Conservation (phyloP, 2,329 filamentous ascomycete species). For the Neoscytalidium dimidiatum region DNA sequence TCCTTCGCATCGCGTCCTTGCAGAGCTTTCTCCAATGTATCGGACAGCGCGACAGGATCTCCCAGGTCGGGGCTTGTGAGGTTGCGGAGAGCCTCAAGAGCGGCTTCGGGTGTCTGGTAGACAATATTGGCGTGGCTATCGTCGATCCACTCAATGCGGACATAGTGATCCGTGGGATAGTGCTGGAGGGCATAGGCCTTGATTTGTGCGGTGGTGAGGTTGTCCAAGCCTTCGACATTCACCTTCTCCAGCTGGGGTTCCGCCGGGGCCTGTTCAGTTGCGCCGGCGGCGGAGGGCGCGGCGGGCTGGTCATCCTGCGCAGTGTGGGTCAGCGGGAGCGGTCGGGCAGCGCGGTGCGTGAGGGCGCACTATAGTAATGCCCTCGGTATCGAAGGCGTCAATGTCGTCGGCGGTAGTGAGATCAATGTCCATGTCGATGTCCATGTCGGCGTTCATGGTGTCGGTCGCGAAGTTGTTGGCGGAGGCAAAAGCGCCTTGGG, state of each 20-base stretch:
- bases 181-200: slow-evolving; percentile 72
- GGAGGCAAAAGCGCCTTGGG: background rate
- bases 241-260: slow-evolving; percentile 62
- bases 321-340: slow-evolving; percentile 1
- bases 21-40: slow-evolving; percentile 47
- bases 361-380: slow-evolving; percentile 27
- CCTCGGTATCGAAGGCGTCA: slow-evolving; percentile 26
- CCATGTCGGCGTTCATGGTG: slow-evolving; percentile 24
- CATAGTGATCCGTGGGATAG: slow-evolving; percentile 57
- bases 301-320: background rate
- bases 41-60: slow-evolving; percentile 42
- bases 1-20: slow-evolving; percentile 71
- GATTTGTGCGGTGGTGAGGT: slow-evolving; percentile 78
- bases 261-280: background rate
- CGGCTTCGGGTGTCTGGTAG: slow-evolving; percentile 62
- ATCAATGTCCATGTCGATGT: slow-evolving; percentile 40
- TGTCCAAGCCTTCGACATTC: slow-evolving; percentile 82
- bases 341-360: slow-evolving; percentile 5
- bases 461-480: background rate
- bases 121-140: slow-evolving; percentile 87
- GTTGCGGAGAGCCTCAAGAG: slow-evolving; percentile 54
- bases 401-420: slow-evolving; percentile 29
- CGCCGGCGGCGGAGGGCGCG: background rate
- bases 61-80: slow-evolving; percentile 53
- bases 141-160: slow-evolving; percentile 89